Percentiles rank a stretch among this genome's conserved stretches.
phyloP scores from a whole-genome alignment of 257 asterid genomes.

The Gentiana macrophylla region DNA sequence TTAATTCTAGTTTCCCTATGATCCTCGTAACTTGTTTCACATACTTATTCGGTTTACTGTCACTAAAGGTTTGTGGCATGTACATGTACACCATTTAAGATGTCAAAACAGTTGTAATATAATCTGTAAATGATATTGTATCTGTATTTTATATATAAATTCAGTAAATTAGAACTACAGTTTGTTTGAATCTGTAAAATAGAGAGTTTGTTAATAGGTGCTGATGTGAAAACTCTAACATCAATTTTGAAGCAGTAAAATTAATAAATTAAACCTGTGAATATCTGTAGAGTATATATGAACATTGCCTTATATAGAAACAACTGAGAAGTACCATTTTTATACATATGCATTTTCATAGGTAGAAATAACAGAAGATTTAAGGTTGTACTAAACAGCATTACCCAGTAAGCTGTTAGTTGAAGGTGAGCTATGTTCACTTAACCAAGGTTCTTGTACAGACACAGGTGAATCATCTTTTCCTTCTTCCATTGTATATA shows the following conservation, averaged over 20 bases:
- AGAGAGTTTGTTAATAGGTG: too few species aligned
- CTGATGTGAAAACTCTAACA: not conserved
- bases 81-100: too few species aligned
- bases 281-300: conserved; percentile 8
- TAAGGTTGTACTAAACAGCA: conserved; percentile 16
- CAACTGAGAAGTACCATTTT: not conserved
- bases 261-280: conserved; percentile 13
- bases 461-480: conserved; percentile 62
- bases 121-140: too few species aligned
- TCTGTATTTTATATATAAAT: too few species aligned
- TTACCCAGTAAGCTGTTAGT: conserved; percentile 57
- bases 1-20: too few species aligned
- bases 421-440: conserved; percentile 77
- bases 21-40: too few species aligned
- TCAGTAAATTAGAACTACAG: too few species aligned
- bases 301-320: conserved; percentile 1
- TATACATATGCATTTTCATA: conserved; percentile 6
- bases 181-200: too few species aligned
- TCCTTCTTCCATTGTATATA: conserved; percentile 28
- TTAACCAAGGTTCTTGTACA: conserved; percentile 72
- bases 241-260: not conserved
- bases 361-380: conserved; percentile 3
- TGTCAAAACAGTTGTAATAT: too few species aligned
- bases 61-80: too few species aligned
- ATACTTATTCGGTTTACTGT: too few species aligned